phyloP scores from a whole-genome alignment of 805 yeast genomes.

The Ogataea angusta region DNA sequence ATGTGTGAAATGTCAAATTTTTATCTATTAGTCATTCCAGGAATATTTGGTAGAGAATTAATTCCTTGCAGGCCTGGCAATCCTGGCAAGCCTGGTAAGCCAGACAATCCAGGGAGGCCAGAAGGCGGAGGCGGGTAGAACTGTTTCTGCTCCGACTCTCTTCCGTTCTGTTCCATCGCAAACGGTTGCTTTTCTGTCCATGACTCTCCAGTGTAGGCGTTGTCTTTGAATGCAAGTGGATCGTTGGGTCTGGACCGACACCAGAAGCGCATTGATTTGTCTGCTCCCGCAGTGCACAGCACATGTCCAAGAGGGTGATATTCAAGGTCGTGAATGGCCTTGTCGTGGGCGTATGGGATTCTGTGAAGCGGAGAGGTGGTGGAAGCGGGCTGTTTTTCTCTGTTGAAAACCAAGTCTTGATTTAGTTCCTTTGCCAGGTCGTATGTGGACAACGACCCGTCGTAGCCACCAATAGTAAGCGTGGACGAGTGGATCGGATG shows the following conservation, averaged over 20 bases:
- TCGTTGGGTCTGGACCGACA: constrained; percentile 89
- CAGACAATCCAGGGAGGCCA: constrained; percentile 5
- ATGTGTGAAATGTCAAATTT: neutral
- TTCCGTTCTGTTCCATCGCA: constrained; percentile 9
- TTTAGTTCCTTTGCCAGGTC: constrained; percentile 52
- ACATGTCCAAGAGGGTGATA: constrained; percentile 95
- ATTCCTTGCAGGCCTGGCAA: constrained; percentile 9
- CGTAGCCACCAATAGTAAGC: constrained; percentile 82
- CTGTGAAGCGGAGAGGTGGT: constrained; percentile 38
- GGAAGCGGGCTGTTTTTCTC: constrained; percentile 24
- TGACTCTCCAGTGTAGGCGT: constrained; percentile 58
- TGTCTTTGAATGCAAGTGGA: constrained; percentile 75
- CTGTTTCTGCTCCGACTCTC: constrained; percentile 3
- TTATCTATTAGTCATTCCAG: constrained; percentile 15
- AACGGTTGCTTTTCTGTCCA: constrained; percentile 28
- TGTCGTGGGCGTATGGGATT: constrained; percentile 92
- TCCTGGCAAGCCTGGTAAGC: constrained; percentile 6
- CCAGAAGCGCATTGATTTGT: constrained; percentile 92
- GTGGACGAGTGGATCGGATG: constrained; percentile 82
- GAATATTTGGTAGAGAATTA: constrained; percentile 10
- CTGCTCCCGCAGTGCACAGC: constrained; percentile 89
- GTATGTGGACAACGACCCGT: constrained; percentile 82
- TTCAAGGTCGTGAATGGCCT: constrained; percentile 83
- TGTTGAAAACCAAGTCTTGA: constrained; percentile 25
- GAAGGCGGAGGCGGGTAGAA: constrained; percentile 1